phyloP scores from a whole-genome alignment of 768 basidiomycete genomes.

The Coprinopsis marcescibilis region DNA sequence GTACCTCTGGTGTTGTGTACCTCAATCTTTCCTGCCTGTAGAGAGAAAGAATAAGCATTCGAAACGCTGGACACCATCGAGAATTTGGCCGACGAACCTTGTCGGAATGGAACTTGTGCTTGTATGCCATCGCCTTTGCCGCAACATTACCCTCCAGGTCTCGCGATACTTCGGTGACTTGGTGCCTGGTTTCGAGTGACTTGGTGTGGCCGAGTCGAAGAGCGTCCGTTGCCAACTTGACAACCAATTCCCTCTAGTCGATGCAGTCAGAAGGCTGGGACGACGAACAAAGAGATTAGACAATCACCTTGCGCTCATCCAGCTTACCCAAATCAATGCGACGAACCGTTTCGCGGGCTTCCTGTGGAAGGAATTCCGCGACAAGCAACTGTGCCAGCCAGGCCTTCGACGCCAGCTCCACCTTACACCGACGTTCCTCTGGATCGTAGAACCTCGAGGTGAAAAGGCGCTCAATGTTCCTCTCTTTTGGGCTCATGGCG shows the following conservation, averaged over 20 bases:
- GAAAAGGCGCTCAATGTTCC: slow-evolving; percentile 34
- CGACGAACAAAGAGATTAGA: neutral
- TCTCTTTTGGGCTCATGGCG: slow-evolving; percentile 27
- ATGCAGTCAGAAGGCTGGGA: slow-evolving; percentile 4
- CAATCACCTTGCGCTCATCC: neutral
- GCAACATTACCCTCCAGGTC: slow-evolving; percentile 5
- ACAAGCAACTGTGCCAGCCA: slow-evolving; percentile 48
- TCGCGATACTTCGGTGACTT: slow-evolving; percentile 21
- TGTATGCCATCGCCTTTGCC: slow-evolving; percentile 10
- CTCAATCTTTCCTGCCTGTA: slow-evolving; percentile 25
- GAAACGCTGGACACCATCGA: neutral
- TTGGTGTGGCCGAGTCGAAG: slow-evolving; percentile 44
- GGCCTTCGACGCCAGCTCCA: slow-evolving; percentile 38
- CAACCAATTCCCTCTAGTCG: slow-evolving; percentile 31
- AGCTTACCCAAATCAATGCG: slow-evolving; percentile 41
- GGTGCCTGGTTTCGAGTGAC: slow-evolving; percentile 38
- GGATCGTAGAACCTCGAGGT: slow-evolving; percentile 30
- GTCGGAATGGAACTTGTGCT: slow-evolving; percentile 21
- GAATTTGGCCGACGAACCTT: slow-evolving; percentile 33
- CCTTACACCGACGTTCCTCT: slow-evolving; percentile 22
- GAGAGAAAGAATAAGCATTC: neutral
- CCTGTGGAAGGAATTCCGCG: slow-evolving; percentile 34
- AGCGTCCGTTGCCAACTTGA: slow-evolving; percentile 40
- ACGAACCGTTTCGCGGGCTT: slow-evolving; percentile 34
- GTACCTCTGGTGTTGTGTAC: slow-evolving; percentile 23